phyloP scores from a whole-genome alignment of 148 eudicot species.

The Diospyros lotus region DNA sequence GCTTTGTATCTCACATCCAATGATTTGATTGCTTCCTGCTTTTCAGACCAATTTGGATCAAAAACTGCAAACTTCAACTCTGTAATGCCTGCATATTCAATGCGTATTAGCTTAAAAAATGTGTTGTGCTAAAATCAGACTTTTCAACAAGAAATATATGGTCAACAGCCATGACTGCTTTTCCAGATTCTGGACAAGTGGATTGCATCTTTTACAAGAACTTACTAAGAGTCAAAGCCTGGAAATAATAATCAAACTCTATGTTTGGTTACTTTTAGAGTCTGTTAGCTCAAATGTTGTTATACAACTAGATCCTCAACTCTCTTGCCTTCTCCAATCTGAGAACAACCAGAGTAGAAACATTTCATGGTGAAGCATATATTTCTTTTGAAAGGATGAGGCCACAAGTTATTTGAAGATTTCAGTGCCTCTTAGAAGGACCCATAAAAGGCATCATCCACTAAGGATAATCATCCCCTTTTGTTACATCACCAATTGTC shows the following conservation, averaged over 20 bases:
- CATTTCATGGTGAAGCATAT: not conserved
- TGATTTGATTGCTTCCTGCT: conserved; percentile 43
- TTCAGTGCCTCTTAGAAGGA: not conserved
- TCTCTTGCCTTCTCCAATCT: not conserved
- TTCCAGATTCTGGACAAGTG: not conserved
- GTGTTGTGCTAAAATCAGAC: not conserved
- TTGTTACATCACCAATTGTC: not conserved
- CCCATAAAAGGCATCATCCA: not conserved
- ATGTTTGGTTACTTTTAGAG: not conserved
- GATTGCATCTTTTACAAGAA: not conserved
- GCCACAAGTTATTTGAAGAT: not conserved
- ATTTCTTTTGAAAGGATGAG: not conserved
- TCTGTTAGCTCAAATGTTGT: too few relatives aligned
- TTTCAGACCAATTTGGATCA: conserved; percentile 55
- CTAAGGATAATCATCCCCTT: not conserved
- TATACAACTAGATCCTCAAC: not conserved
- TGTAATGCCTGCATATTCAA: conserved; percentile 32
- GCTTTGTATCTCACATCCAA: conserved; percentile 49
- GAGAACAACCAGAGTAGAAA: not conserved
- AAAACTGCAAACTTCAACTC: conserved; percentile 40
- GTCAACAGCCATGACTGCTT: not conserved
- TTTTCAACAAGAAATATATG: not conserved
- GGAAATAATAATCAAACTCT: not conserved
- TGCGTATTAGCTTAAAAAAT: not conserved
- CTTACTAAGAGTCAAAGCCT: not conserved